These are phyloP conservation scores for Monotropa hypopitys DNA, from an alignment of 179 eudicot species.

Conservation along the genomic window DNA sequence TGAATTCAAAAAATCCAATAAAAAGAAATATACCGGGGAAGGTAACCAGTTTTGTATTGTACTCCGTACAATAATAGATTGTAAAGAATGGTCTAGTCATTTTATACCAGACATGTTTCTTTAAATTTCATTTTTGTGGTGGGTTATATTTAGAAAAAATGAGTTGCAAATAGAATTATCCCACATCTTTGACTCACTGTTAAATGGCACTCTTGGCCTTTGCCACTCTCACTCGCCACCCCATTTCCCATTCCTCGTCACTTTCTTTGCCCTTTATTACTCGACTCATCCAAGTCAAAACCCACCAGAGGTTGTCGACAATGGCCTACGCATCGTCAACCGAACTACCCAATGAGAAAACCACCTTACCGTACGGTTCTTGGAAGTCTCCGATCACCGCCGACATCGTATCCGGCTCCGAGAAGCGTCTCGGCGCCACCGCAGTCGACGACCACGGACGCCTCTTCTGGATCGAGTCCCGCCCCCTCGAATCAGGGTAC, in stretches of 20 bases:
- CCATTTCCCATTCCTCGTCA: neutral
- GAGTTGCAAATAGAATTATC: too few species aligned
- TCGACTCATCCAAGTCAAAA: neutral
- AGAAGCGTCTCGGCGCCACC: constrained; percentile 36
- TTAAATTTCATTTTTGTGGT: too few species aligned
- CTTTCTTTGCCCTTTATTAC: neutral
- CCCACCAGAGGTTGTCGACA: neutral
- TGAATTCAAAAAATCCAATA: too few species aligned
- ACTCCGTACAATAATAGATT: too few species aligned
- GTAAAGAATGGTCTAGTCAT: too few species aligned
- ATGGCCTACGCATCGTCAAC: constrained; percentile 10
- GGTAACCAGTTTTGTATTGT: too few species aligned
- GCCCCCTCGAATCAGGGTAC: constrained; percentile 38
- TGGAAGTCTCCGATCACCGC: constrained; percentile 53
- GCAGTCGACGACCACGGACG: constrained; percentile 29
- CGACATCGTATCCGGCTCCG: constrained; percentile 38
- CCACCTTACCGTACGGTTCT: constrained; percentile 33
- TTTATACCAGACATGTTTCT: too few species aligned
- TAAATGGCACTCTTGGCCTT: constrained; percentile 5
- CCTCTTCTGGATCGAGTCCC: constrained; percentile 45
- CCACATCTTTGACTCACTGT: neutral
- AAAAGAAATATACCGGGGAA: too few species aligned
- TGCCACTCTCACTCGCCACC: neutral
- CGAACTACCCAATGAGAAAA: neutral
- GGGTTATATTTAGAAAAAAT: too few species aligned